Evolutionary conservation across 2,329 filamentous ascomycete species (phyloP).

Genomic region (Epichloe hybrida): DNA sequence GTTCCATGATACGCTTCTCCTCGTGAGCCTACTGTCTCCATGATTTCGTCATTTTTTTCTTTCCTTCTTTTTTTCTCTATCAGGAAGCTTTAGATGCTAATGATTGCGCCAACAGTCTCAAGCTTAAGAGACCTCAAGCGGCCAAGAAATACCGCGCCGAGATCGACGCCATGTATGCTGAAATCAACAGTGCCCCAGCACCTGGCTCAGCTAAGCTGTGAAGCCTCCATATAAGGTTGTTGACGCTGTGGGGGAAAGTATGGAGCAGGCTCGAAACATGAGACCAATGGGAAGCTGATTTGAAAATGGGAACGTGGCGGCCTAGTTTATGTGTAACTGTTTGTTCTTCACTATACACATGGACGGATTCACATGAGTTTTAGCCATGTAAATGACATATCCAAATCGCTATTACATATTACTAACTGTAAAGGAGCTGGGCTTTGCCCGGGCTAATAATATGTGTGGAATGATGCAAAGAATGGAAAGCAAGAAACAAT

Average conservation of each 20-base stretch:
- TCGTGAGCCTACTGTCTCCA: neutral
- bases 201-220: constrained; percentile 4
- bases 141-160: constrained; percentile 37
- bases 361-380: neutral
- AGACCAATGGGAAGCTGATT: no score
- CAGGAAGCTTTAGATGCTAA: constrained; percentile 7
- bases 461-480: no score
- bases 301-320: neutral
- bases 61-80: neutral
- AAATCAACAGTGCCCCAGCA: constrained; percentile 24
- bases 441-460: neutral
- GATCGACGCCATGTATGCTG: constrained; percentile 43
- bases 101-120: constrained; percentile 28
- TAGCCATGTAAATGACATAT: neutral
- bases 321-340: neutral
- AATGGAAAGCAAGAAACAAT: no score
- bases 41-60: neutral
- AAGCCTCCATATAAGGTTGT: no score
- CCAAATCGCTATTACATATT: neutral
- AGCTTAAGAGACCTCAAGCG: constrained; percentile 45
- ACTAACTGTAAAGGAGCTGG: neutral
- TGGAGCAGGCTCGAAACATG: no score
- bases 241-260: neutral
- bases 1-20: neutral
- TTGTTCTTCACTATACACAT: neutral